Evolutionary conservation across 768 basidiomycete genomes (phyloP).

Genomic region (Fibroporia radiculosa): DNA sequence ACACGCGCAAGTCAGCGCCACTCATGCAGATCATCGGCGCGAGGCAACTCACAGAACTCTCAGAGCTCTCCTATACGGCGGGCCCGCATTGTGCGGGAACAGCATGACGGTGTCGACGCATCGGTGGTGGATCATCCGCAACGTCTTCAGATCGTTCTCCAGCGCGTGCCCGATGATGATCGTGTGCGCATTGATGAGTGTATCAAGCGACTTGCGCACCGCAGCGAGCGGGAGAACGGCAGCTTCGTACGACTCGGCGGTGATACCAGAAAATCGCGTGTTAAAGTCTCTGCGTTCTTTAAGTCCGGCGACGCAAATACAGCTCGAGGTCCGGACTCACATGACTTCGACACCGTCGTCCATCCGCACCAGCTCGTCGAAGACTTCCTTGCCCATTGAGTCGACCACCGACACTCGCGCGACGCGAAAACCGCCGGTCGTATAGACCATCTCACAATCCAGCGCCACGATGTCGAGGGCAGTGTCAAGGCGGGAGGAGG

Average conservation of each 20-base stretch:
- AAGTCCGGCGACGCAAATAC: constrained; percentile 2
- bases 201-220: constrained; percentile 60
- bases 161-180: constrained; percentile 87
- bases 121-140: constrained; percentile 78
- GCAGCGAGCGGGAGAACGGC: constrained; percentile 63
- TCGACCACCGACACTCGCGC: constrained; percentile 89
- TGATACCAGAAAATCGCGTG: constrained; percentile 85
- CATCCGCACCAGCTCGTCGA: constrained; percentile 80
- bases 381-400: constrained; percentile 59
- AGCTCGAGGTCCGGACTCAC: constrained; percentile 33
- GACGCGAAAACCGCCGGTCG: constrained; percentile 86
- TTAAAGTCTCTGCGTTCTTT: constrained; percentile 66
- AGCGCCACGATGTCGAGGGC: constrained; percentile 76
- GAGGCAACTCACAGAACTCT: constrained; percentile 60
- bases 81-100: constrained; percentile 79
- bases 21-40: not conserved
- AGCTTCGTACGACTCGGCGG: constrained; percentile 41
- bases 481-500: constrained; percentile 19
- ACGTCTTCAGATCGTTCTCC: constrained; percentile 89
- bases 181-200: constrained; percentile 69
- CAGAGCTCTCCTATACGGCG: constrained; percentile 70
- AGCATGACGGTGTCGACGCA: constrained; percentile 85
- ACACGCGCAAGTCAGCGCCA: not conserved
- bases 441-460: constrained; percentile 97
- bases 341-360: constrained; percentile 73